Base-by-base conservation (phyloP, 805 yeast genomes). In the Zygotorulaspora chibaensis region DNA sequence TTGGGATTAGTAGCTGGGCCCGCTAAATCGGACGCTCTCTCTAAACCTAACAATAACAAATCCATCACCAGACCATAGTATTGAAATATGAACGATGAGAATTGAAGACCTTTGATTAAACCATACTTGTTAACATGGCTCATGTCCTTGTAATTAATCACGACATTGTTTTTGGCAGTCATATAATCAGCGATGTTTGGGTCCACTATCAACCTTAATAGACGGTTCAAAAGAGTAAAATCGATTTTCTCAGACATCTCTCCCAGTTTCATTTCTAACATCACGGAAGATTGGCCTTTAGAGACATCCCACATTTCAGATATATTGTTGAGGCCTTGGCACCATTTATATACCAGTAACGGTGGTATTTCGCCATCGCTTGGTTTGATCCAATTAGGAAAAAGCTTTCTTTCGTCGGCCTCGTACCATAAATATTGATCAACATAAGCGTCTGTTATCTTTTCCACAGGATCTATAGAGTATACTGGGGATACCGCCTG, bases 381-480 rank as follows among this genome's bases (percentile, higher is more conserved):
- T 8, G 99, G 99, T 61, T 93, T 93, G 33, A 93, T 76, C 99
- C 99, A 93, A 61, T 83, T 84, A 3, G 99, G 99, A 67, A 93
- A 93, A 23, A 93, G 66, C 7, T 82, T 79, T 48, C 96, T 69
- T 61, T 85, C 82, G 44, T 87, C 96, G 8, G 93, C 91, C 61
- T 93, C 98, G 65, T 85, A 91, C 96, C 98, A 93, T 37, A 93
- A 69, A 57, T 91, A 93, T 59, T 93, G 99, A 59, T 91, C 98
- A 34, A 93, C 67, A 55, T 91, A 93, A 0, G 98, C 96, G 68
- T 93, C 99, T 0, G 96, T 89, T 42, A 93, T 87, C 61, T 90
- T 93, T 64, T 93, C 99, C 35, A 89, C 66, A 0, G 98, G 96
- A 60, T 91, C 97, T 12, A 93, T 76, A 9, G 84, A 77, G 58